phyloP scores from a whole-genome alignment of 192 early-diverging fungal genomes.

The Coemansia sp. region DNA sequence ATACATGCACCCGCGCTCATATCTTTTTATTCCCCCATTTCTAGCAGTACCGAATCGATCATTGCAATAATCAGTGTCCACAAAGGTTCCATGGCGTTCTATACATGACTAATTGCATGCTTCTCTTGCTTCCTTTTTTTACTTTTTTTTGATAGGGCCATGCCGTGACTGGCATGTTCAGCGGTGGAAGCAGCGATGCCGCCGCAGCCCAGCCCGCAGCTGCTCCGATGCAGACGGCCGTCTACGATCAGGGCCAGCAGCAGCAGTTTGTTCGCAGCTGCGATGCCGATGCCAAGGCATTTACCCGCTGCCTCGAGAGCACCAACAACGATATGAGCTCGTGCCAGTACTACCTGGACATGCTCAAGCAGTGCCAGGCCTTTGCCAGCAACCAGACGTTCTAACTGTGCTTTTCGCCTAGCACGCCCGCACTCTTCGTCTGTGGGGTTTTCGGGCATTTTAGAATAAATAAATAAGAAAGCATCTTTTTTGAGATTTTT shows the following conservation, averaged over 20 bases:
- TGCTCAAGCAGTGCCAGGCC: conserved; percentile 84
- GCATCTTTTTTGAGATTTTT: no score
- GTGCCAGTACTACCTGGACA: conserved; percentile 90
- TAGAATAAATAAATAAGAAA: not conserved
- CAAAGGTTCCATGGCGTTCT: not conserved
- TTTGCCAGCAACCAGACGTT: conserved; percentile 18
- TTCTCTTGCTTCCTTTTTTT: not conserved
- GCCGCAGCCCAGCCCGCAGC: conserved; percentile 22
- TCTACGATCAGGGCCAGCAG: conserved; percentile 37
- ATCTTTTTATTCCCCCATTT: no score
- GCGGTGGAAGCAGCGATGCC: conserved; percentile 40
- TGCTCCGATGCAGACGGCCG: conserved; percentile 1
- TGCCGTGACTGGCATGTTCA: conserved; percentile 48
- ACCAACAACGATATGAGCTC: conserved; percentile 73
- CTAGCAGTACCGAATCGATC: no score
- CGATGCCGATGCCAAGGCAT: conserved; percentile 77
- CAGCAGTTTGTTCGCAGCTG: conserved; percentile 45
- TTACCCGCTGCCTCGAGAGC: conserved; percentile 81
- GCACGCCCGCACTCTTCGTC: not conserved
- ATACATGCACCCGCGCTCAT: no score
- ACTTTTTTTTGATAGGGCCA: conserved; percentile 20
- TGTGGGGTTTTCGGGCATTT: no score
- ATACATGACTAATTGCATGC: not conserved
- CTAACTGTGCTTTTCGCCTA: conserved; percentile 4
- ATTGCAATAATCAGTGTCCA: not conserved